These are phyloP conservation scores for Bisporella sp. DNA, from an alignment of 2,329 filamentous ascomycete genomes.

Conservation along the genomic window DNA sequence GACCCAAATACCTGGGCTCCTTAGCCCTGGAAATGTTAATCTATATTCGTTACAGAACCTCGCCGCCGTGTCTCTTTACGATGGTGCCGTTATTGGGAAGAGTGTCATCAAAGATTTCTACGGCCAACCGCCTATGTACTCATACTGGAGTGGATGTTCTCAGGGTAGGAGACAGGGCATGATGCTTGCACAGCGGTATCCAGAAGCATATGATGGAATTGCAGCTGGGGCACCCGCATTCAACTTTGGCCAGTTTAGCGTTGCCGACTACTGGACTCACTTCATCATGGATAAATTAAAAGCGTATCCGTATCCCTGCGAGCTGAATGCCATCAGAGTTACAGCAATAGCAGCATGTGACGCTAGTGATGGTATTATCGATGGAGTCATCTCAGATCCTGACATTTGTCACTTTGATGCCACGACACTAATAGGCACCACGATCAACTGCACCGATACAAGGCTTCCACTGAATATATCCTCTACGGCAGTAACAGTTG, in stretches of 20 bases:
- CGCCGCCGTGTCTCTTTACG: slow-evolving; percentile 28
- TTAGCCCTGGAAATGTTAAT: slow-evolving; percentile 8
- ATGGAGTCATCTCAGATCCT: slow-evolving; percentile 9
- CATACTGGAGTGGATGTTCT: slow-evolving; percentile 31
- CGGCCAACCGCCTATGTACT: slow-evolving; percentile 22
- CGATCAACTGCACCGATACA: slow-evolving; percentile 2
- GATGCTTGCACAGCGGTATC: slow-evolving; percentile 30
- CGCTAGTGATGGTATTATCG: slow-evolving; percentile 11
- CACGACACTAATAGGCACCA: not conserved
- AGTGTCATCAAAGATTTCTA: slow-evolving; percentile 27
- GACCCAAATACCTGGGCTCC: too few species aligned
- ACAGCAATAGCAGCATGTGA: slow-evolving; percentile 12
- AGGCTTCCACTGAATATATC: slow-evolving; percentile 1
- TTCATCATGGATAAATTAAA: slow-evolving; percentile 10
- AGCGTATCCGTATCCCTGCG: slow-evolving; percentile 7
- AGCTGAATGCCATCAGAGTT: slow-evolving; percentile 5
- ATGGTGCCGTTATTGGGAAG: slow-evolving; percentile 28
- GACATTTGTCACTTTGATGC: slow-evolving; percentile 9
- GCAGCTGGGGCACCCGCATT: slow-evolving; percentile 31
- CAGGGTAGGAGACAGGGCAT: slow-evolving; percentile 31
- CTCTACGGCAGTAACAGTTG: slow-evolving; percentile 1
- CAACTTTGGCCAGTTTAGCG: slow-evolving; percentile 13
- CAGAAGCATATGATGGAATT: slow-evolving; percentile 32
- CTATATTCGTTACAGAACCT: slow-evolving; percentile 27
- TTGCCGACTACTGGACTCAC: slow-evolving; percentile 5